Base-by-base conservation (phyloP, 1,139 yeast species). In the Taphrina deformans region DNA sequence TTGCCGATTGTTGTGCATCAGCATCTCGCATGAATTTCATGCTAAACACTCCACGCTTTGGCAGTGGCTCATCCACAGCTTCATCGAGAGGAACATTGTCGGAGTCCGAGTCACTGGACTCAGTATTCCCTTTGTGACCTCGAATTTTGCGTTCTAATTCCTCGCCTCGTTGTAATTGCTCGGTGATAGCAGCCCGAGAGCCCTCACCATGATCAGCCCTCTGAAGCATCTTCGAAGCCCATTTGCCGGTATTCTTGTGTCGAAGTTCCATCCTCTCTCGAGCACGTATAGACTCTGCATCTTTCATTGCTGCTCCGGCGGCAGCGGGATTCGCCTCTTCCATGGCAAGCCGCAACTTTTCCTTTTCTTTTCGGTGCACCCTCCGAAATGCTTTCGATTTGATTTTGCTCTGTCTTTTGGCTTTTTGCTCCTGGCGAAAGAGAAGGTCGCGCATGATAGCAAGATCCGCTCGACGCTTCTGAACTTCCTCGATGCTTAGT, bases 341-440 rank as follows among this genome's bases (percentile, higher is more conserved):
- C 56, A 46, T 29, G 10, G 63, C 63, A 4, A 21, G 10, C 68
- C 84, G 65, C 33, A 60, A 81, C 71, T 87, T 88, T 71, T 88
- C 77, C 70, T 90, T 79, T 74, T 92, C 97, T 76, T 87, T 88
- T 81, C 92, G 90, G 73, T 89, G 87, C 65, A 92, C 87, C 74
- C 89, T 87, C 72, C 90, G 89, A 77, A 86, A 93, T 5, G 90
- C 83, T 76, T 92, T 95, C 53, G 97, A 90, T 76, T 93, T 93
- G 77, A 93, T 93, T 78, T 92, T 93, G 79, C 92, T 92, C 72
- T 93, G 83, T 71, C 99, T 83, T 75, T 84, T 90, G 23, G 98
- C 91, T 74, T 89, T 87, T 72, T 86, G 84, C 78, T 93, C 97
- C 73, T 93, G 97, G 73, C 98, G 83, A 77, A 91, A 93, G 96